Evolutionary conservation across 2,329 filamentous ascomycete genomes (phyloP).

Genomic region (Cercospora sesami): DNA sequence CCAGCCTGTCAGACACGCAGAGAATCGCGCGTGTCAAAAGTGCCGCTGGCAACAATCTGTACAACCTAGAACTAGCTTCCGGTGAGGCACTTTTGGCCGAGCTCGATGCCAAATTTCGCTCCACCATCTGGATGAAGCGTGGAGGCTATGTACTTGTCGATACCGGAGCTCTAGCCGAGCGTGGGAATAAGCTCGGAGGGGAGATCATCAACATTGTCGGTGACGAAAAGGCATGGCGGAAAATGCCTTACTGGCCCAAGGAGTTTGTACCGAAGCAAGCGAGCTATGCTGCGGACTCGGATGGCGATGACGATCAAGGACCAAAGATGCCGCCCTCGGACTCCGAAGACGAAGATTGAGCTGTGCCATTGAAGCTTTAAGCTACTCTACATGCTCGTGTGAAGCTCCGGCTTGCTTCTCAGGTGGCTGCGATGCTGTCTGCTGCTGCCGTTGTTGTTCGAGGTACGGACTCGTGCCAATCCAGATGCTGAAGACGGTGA

Average conservation of each 20-base stretch:
- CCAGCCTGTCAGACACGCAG: conserved; percentile 51
- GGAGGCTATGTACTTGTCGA: conserved; percentile 86
- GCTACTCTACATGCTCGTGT: conserved; percentile 24
- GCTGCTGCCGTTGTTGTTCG: conserved; percentile 8
- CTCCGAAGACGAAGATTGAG: conserved; percentile 29
- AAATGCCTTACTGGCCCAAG: conserved; percentile 73
- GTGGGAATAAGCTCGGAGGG: conserved; percentile 76
- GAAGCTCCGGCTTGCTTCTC: not conserved
- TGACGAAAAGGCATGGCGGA: conserved; percentile 89
- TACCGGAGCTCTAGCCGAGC: conserved; percentile 61
- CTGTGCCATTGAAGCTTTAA: not conserved
- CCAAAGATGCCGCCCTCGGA: conserved; percentile 40
- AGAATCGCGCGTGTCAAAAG: conserved; percentile 75
- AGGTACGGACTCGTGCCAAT: conserved; percentile 26
- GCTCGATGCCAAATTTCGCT: conserved; percentile 80
- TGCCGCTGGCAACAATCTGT: conserved; percentile 86
- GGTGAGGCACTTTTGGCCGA: conserved; percentile 71
- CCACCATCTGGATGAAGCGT: conserved; percentile 89
- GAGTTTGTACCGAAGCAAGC: conserved; percentile 54
- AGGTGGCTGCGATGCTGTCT: not conserved
- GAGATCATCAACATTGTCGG: conserved; percentile 92
- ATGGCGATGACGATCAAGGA: conserved; percentile 64
- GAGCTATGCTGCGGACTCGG: conserved; percentile 63
- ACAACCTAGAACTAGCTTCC: conserved; percentile 71
- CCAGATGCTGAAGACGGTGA: conserved; percentile 66